Conservation (phyloP, 805 yeast species). For the Ogataea methanolica region DNA sequence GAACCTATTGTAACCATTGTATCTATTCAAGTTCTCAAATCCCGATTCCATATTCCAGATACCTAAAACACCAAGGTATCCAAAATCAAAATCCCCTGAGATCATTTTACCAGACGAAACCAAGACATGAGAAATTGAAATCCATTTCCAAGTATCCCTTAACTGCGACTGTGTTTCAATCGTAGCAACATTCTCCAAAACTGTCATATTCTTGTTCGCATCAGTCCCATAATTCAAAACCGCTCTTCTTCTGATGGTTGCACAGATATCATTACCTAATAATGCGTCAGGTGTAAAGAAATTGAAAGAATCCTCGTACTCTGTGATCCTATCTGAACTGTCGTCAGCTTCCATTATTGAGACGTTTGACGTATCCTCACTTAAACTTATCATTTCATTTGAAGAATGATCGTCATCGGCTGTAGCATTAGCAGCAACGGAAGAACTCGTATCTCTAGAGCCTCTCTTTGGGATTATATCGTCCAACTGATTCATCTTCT, state of each 20-base stretch:
- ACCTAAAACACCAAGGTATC: slow-evolving; percentile 84
- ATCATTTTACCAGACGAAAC: slow-evolving; percentile 63
- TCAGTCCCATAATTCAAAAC: slow-evolving; percentile 66
- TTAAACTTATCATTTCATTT: neutral
- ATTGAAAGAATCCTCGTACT: slow-evolving; percentile 23
- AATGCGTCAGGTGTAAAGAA: slow-evolving; percentile 28
- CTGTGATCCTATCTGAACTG: slow-evolving; percentile 9
- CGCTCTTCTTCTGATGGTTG: slow-evolving; percentile 69
- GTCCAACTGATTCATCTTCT: slow-evolving; percentile 1
- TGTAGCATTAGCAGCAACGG: neutral
- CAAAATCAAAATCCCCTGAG: slow-evolving; percentile 68
- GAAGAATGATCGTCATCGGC: neutral
- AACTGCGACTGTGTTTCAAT: slow-evolving; percentile 53
- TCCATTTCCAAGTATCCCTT: slow-evolving; percentile 89
- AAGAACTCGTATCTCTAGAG: neutral
- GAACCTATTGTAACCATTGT: slow-evolving; percentile 27
- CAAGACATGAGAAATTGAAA: slow-evolving; percentile 63
- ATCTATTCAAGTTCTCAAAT: slow-evolving; percentile 45
- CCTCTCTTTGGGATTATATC: slow-evolving; percentile 5
- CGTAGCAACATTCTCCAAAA: slow-evolving; percentile 48
- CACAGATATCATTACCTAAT: slow-evolving; percentile 68
- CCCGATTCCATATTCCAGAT: slow-evolving; percentile 78
- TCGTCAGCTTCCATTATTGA: slow-evolving; percentile 21
- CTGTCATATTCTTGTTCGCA: slow-evolving; percentile 55
- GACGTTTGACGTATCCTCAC: slow-evolving; percentile 7